These are phyloP conservation scores for Cnidoscolus chayamansa DNA, from an alignment of 441 rosid species.

Conservation along the genomic window DNA sequence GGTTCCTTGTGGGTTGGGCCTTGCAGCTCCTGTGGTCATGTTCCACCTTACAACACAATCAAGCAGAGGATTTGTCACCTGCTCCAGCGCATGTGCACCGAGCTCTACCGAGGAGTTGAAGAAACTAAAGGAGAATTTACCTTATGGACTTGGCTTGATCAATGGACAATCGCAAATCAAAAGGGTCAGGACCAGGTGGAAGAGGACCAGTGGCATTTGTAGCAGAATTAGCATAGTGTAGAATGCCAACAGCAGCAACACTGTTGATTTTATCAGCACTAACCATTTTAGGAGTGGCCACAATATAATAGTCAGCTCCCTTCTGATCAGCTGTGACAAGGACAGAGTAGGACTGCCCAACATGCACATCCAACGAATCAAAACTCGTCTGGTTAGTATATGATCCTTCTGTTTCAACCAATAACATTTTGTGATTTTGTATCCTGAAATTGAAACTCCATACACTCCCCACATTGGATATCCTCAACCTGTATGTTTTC, in stretches of 20 bases:
- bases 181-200: constrained; percentile 42
- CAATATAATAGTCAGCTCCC: constrained; percentile 50
- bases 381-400: constrained; percentile 54
- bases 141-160: constrained; percentile 39
- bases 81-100: too few species aligned
- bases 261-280: constrained; percentile 5
- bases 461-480: constrained; percentile 60
- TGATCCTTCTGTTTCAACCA: constrained; percentile 78
- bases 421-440: constrained; percentile 57
- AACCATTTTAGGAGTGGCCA: constrained; percentile 43
- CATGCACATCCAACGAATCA: constrained; percentile 57
- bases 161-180: constrained; percentile 35
- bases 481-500: constrained; percentile 63
- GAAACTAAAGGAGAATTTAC: constrained; percentile 12
- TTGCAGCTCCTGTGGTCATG: constrained; percentile 65
- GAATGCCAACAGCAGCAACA: constrained; percentile 34
- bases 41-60: constrained; percentile 45
- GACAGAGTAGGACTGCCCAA: constrained; percentile 77
- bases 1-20: constrained; percentile 79
- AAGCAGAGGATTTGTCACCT: neutral
- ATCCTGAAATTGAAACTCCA: constrained; percentile 65
- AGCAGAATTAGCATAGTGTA: constrained; percentile 38
- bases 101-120: too few species aligned
- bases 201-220: constrained; percentile 29
- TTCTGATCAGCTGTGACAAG: constrained; percentile 59